Conservation (phyloP, 768 basidiomycete genomes). For the Lentinus brumalis region DNA sequence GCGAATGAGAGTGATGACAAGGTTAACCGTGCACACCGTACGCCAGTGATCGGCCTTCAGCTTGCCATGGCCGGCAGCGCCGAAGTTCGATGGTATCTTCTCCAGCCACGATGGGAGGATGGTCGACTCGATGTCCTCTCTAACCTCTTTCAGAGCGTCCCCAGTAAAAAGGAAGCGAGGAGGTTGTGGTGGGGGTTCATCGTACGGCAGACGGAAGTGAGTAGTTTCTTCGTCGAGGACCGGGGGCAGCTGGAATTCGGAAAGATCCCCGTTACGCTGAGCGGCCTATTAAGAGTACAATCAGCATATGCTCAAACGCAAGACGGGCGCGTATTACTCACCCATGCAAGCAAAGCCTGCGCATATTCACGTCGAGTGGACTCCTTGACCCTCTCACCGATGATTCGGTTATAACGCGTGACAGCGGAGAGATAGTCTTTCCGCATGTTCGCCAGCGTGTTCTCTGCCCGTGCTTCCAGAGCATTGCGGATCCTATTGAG, state of each 20-base stretch:
- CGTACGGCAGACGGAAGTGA: not conserved
- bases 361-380: too few relatives aligned
- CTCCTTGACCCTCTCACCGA: too few relatives aligned
- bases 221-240: too few relatives aligned
- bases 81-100: slow-evolving; percentile 16
- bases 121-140: not conserved
- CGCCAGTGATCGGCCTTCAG: slow-evolving; percentile 35
- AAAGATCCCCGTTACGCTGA: too few relatives aligned
- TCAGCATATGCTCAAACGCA: too few relatives aligned
- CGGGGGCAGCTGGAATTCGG: not conserved
- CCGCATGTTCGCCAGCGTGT: not conserved
- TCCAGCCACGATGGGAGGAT: slow-evolving; percentile 18
- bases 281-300: too few relatives aligned
- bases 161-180: not conserved
- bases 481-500: too few relatives aligned
- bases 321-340: too few relatives aligned
- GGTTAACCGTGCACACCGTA: slow-evolving; percentile 33
- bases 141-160: not conserved
- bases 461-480: not conserved
- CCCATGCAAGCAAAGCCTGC: too few relatives aligned
- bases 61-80: slow-evolving; percentile 14
- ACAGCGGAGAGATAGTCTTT: not conserved
- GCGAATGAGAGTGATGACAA: slow-evolving; percentile 38
- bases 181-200: not conserved
- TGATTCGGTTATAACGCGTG: too few relatives aligned